phyloP scores from a whole-genome alignment of 495 filamentous ascomycete genomes.

The Neurospora sp. region DNA sequence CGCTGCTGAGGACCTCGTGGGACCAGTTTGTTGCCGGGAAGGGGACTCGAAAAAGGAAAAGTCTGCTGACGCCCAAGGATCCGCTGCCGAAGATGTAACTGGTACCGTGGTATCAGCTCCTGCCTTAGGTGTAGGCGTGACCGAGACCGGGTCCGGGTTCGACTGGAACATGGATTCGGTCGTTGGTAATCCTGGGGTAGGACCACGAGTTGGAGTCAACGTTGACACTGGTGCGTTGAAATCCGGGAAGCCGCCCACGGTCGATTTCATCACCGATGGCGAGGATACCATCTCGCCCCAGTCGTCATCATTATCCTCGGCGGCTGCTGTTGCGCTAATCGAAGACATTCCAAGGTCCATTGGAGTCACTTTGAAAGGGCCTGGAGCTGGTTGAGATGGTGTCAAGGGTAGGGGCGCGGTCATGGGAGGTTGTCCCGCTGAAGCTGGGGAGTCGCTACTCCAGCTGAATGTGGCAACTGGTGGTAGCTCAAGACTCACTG shows the following conservation, averaged over 20 bases:
- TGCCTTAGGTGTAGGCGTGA: not conserved
- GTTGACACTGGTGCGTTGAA: not conserved
- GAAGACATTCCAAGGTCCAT: not conserved
- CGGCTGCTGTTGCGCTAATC: not conserved
- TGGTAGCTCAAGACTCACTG: slow-evolving; percentile 8
- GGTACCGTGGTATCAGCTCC: not conserved
- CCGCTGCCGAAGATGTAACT: not conserved
- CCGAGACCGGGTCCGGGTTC: not conserved
- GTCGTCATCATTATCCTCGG: slow-evolving; percentile 37
- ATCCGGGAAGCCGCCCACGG: not conserved
- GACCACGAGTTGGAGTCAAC: not conserved
- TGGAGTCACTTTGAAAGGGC: not conserved
- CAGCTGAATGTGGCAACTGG: slow-evolving; percentile 28
- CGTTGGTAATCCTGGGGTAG: not conserved
- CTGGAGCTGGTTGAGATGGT: not conserved
- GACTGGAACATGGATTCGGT: not conserved
- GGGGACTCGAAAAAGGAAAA: slow-evolving; percentile 29
- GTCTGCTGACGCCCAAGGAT: slow-evolving; percentile 28
- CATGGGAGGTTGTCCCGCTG: not conserved
- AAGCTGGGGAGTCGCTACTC: slow-evolving; percentile 16
- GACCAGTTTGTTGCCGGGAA: not conserved
- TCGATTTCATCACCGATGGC: slow-evolving; percentile 18
- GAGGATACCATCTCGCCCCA: slow-evolving; percentile 49
- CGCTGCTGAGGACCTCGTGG: not conserved
- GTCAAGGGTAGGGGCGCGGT: not conserved